These are phyloP conservation scores for Phaeosphaeria sp. DNA, from an alignment of 2,329 filamentous ascomycete species.

Conservation along the genomic window DNA sequence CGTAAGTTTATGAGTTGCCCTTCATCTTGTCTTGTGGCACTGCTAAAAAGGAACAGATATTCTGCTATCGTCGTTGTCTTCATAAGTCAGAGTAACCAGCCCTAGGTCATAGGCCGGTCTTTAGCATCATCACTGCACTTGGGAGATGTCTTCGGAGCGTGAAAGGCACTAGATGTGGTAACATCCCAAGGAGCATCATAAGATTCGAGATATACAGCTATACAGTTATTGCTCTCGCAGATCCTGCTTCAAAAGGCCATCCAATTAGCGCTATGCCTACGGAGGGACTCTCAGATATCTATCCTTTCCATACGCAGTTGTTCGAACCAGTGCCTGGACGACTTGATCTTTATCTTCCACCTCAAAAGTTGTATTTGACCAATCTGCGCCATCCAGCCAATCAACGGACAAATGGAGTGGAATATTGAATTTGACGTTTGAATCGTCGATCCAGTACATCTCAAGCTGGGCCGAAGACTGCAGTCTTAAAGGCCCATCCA, in stretches of 20 bases:
- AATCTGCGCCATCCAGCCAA: conserved; percentile 1
- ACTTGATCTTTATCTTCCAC: background rate
- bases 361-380: conserved; percentile 6
- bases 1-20: background rate
- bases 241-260: no score
- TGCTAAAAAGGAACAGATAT: conserved; percentile 1
- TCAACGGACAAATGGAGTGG: conserved; percentile 9
- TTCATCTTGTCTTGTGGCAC: background rate
- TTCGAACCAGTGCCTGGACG: no score
- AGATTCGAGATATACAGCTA: no score
- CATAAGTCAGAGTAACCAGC: conserved; percentile 5
- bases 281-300: no score
- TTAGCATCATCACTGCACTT: no score
- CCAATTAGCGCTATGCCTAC: no score
- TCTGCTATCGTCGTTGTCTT: conserved; percentile 12
- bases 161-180: no score
- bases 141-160: no score
- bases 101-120: background rate
- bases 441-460: conserved; percentile 4
- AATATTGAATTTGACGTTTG: conserved; percentile 4
- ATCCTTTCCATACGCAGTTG: no score
- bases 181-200: no score
- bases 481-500: background rate
- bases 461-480: background rate
- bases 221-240: no score